These are phyloP conservation scores for Russula earlei DNA, from an alignment of 768 basidiomycete genomes.

Conservation along the genomic window DNA sequence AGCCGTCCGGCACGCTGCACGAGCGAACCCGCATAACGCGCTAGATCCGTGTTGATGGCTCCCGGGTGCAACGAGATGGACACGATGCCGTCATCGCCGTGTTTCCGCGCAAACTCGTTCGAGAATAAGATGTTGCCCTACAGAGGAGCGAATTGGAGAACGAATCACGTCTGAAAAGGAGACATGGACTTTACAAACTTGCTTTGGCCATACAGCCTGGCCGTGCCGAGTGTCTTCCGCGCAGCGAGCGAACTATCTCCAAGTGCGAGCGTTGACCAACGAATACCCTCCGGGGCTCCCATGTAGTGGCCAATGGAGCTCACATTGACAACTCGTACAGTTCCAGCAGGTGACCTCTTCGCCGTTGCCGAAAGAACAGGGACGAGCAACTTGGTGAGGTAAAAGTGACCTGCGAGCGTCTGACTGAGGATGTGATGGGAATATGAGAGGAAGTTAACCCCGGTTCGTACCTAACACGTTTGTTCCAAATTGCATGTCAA, in stretches of 20 bases:
- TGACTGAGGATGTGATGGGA: neutral
- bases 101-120: constrained; percentile 34
- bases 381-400: neutral
- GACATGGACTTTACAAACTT: neutral
- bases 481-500: constrained; percentile 21
- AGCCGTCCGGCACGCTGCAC: neutral
- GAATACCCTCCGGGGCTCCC: constrained; percentile 22
- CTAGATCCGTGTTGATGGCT: constrained; percentile 12
- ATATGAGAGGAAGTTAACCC: neutral
- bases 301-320: constrained; percentile 22
- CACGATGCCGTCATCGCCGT: constrained; percentile 36
- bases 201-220: neutral
- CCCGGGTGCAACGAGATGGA: constrained; percentile 35
- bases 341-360: constrained; percentile 20
- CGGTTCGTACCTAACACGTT: constrained; percentile 16
- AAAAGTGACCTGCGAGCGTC: neutral
- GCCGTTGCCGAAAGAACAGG: constrained; percentile 20
- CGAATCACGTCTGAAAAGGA: too few relatives aligned
- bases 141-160: neutral
- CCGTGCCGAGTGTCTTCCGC: neutral
- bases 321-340: constrained; percentile 24
- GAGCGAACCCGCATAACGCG: neutral
- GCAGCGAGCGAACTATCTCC: neutral
- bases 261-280: neutral
- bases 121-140: constrained; percentile 39